Percentiles rank a stretch among this genome's conserved stretches.
These are phyloP conservation scores for Musa acuminata DNA, from an alignment of 176 grass and related monocot species.

Conservation along the genomic window DNA sequence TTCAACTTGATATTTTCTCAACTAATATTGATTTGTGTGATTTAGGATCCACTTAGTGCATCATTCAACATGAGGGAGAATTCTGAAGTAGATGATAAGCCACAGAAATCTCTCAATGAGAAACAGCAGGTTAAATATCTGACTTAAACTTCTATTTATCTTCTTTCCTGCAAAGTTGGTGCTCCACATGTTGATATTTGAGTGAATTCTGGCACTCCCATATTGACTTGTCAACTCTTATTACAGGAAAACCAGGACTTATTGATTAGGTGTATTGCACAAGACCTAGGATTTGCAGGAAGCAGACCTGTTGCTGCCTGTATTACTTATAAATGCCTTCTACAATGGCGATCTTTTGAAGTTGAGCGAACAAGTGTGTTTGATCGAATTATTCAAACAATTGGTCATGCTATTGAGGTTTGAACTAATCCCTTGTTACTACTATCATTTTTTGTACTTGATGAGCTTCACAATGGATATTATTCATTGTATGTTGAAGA, in stretches of 20 bases:
- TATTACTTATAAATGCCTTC: constrained; percentile 99
- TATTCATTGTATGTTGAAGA: constrained; percentile 46
- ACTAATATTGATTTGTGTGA: constrained; percentile 13
- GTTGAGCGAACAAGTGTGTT: constrained; percentile 98
- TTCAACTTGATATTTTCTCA: background rate
- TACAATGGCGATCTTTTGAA: constrained; percentile 99
- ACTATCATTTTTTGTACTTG: background rate
- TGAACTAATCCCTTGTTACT: constrained; percentile 19
- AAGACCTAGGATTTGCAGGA: constrained; percentile 79
- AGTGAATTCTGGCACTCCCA: background rate
- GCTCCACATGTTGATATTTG: constrained; percentile 4
- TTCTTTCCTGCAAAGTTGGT: background rate
- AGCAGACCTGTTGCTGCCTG: constrained; percentile 79
- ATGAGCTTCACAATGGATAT: constrained; percentile 3
- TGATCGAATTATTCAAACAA: constrained; percentile 99
- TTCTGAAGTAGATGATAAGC: constrained; percentile 82
- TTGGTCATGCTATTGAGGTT: constrained; percentile 99
- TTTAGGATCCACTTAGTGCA: constrained; percentile 52
- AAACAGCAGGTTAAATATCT: constrained; percentile 64
- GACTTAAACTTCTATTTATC: background rate
- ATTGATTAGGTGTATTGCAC: constrained; percentile 88
- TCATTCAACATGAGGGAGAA: constrained; percentile 60
- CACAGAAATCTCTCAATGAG: constrained; percentile 91
- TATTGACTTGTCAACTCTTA: background rate
- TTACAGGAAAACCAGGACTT: constrained; percentile 94